These are phyloP conservation scores for Spathaspora passalidarum DNA, from an alignment of 805 yeast genomes.

Conservation along the genomic window DNA sequence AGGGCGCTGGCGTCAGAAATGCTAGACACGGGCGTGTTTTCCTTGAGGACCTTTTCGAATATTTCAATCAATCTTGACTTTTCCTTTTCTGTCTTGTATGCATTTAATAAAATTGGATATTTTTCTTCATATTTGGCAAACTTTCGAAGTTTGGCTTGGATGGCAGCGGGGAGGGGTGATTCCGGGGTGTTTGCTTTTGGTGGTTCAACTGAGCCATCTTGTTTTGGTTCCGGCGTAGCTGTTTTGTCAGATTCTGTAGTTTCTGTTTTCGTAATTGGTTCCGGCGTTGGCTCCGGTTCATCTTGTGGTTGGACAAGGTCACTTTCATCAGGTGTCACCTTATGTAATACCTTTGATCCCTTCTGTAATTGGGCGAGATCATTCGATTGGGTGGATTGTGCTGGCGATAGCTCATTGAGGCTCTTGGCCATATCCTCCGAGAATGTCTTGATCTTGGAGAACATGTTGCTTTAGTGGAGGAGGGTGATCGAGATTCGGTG, in stretches of 20 bases:
- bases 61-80: slow-evolving; percentile 55
- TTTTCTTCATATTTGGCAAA: slow-evolving; percentile 85
- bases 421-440: slow-evolving; percentile 46
- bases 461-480: too few species aligned
- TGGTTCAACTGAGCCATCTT: slow-evolving; percentile 1
- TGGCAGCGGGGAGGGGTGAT: slow-evolving; percentile 54
- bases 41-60: slow-evolving; percentile 71
- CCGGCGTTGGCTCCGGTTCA: slow-evolving; percentile 16
- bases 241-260: neutral
- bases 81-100: slow-evolving; percentile 78
- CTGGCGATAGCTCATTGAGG: slow-evolving; percentile 27
- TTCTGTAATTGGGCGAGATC: slow-evolving; percentile 32
- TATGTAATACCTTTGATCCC: slow-evolving; percentile 30
- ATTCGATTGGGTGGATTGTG: slow-evolving; percentile 5
- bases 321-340: slow-evolving; percentile 46
- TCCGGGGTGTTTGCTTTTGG: neutral
- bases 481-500: too few species aligned
- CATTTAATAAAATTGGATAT: slow-evolving; percentile 80
- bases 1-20: slow-evolving; percentile 70
- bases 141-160: slow-evolving; percentile 64
- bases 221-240: neutral
- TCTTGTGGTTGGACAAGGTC: slow-evolving; percentile 48
- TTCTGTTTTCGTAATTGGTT: neutral
- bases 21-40: slow-evolving; percentile 75
- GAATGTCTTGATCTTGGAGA: slow-evolving; percentile 39